phyloP scores from a whole-genome alignment of 1,284 basidiomycete genomes.

The Microbotryum lychnidis-dioicae region DNA sequence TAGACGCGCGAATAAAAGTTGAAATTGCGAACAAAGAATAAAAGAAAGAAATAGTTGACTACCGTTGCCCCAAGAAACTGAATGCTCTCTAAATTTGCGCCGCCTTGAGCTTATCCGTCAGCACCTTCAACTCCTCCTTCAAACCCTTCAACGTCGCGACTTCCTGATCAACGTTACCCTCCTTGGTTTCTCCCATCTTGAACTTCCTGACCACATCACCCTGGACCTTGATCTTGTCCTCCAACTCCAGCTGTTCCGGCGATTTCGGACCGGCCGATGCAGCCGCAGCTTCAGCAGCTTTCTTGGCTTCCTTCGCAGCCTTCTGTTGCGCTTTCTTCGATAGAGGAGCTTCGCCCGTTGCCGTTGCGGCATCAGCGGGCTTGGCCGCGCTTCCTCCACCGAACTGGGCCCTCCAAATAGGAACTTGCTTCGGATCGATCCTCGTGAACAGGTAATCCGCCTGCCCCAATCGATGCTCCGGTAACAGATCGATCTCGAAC shows the following conservation, averaged over 20 bases:
- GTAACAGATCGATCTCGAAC: constrained; percentile 68
- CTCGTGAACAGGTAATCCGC: constrained; percentile 88
- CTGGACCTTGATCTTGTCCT: constrained; percentile 64
- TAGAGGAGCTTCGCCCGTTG: constrained; percentile 28
- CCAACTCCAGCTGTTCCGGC: constrained; percentile 55
- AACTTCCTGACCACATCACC: constrained; percentile 60
- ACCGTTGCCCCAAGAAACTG: background rate
- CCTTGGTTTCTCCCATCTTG: constrained; percentile 53
- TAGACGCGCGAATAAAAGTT: too few species aligned
- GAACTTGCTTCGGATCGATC: constrained; percentile 85
- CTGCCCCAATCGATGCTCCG: constrained; percentile 75
- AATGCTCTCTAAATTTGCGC: background rate
- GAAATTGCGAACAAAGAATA: too few species aligned
- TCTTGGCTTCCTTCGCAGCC: constrained; percentile 24
- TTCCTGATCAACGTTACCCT: constrained; percentile 44
- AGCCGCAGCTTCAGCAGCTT: constrained; percentile 41
- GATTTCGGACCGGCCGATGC: constrained; percentile 52
- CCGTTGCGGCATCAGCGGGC: constrained; percentile 37
- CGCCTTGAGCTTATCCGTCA: constrained; percentile 23
- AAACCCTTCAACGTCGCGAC: constrained; percentile 49
- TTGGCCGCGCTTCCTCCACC: constrained; percentile 52
- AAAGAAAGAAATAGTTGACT: background rate
- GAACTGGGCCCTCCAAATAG: constrained; percentile 72
- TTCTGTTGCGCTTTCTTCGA: constrained; percentile 49
- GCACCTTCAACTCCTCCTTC: constrained; percentile 57